Base-by-base conservation (phyloP, 2,329 filamentous ascomycete genomes). In the Fusarium sp. region DNA sequence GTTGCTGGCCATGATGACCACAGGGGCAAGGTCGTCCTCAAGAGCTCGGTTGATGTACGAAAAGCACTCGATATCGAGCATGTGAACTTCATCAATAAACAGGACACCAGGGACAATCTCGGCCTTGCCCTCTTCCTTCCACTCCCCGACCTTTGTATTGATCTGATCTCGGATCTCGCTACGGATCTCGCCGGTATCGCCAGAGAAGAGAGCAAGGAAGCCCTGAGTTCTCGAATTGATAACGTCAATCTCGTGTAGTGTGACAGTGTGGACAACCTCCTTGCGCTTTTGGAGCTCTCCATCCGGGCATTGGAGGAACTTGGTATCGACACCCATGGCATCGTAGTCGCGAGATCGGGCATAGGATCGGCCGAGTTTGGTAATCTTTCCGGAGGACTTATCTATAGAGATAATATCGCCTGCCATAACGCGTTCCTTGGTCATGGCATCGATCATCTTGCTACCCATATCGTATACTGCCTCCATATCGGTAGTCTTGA, bases 381-480 rank as follows among this genome's bases (percentile, higher is more conserved):
- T 97, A 80, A 99, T 98, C 83, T 98, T 97, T 73, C 96, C 96
- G 4, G 94, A 97, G 0, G 95, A 95, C 85, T 99, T 99, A 86
- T 99, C 96, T 76, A 99, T 98, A 62, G 93, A 97, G 77, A 99
- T 97, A 74, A 99, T 96, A 80, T 99, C 96, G 76, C 96, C 96
- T 7, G 96, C 96, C 91, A 98, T 97, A 73, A 99, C 94, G 77
- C 97, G 95, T 85, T 99, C 96, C 84, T 98, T 98, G 74, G 95
- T 98, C 94, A 99, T 98, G 73, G 94, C 94, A 80, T 99, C 96
- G 74, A 99, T 99, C 96, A 99, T 98, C 85, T 98, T 98, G 74
- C 93, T 95, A 73, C 96, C 96, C 95, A 99, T 98, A 78, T 99
- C 96, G 84, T 98, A 99, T 73, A 99, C 93, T 15, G 96, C 97